Base-by-base conservation (phyloP, 805 yeast genomes). In the Lipomyces starkeyi region DNA sequence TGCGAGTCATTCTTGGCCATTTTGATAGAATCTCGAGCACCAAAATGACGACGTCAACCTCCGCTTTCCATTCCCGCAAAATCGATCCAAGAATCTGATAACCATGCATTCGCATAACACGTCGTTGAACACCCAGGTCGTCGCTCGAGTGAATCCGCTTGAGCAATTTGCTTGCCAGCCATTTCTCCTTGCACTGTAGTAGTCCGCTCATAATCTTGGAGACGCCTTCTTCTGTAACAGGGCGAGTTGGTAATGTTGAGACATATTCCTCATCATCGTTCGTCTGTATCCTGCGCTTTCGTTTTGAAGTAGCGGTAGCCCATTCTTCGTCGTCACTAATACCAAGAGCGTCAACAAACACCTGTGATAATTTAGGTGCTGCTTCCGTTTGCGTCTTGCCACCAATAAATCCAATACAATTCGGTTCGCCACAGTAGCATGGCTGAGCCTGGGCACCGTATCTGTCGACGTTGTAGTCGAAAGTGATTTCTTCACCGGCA, bases 371-470 rank as follows among this genome's bases (percentile, higher is more conserved):
- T 66, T 91, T 80, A 53, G 91, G 84, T 0, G 94, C 94, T 40
- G 94, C 91, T 73, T 93, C 97, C 1, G 98, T 93, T 80, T 95
- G 99, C 2, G 97, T 94, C 78, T 93, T 93, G 60, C 99, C 99
- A 72, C 98, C 99, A 82, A 94, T 86, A 72, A 90, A 89, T 43
- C 98, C 97, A 56, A 92, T 84, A 84, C 99, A 94, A 78, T 92
- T 93, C 35, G 90, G 83, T 72, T 93, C 96, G 2, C 97, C 97
- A 81, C 99, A 94, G 79, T 90, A 91, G 80, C 99, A 94, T 40
- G 91, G 90, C 80, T 95, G 98, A 14, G 96, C 92, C 67, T 88
- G 89, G 1, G 98, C 97, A 37, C 99, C 99, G 77, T 93, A 94
- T 71, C 98, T 83, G 79, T 94, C 99, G 43, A 95, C 98, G 75